Base-by-base conservation (phyloP, 805 yeast species). In the Vanderwaltozyma tropicalis region DNA sequence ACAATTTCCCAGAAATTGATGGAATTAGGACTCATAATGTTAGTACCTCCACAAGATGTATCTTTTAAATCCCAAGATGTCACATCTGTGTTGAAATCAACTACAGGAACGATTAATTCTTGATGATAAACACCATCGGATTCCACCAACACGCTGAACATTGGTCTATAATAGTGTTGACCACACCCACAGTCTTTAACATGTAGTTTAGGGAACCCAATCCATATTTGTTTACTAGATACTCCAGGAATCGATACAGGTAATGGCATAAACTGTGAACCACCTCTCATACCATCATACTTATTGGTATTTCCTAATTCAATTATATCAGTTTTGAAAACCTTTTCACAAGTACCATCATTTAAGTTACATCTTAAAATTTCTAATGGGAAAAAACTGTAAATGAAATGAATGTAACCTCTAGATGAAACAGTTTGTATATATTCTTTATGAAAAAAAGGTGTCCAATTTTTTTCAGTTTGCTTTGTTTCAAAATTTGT, bases 331-430 rank as follows among this genome's bases (percentile, higher is more conserved):
- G 39, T 42, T 28, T 42, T 39, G 33, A 42, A 43, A 17, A 43
- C 43, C 26, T 32, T 32, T 4, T 45, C 39, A 35, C 49, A 45
- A 25, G 20, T 19, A 9, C 49, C 49, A 31, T 45, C 46, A 27
- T 39, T 35, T 37, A 45, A 38, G 3, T 41, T 40, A 31, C 49
- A 45, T 28, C 39, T 41, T 25, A 45, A 35, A 15, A 45, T 39
- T 30, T 41, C 41, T 20, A 45, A 27, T 8, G 49, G 49, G 14
- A 35, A 33, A 33, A 34, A 43, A 11, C 34, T 35, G 33, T 43
- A 40, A 31, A 45, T 38, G 30, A 45, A 43, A 26, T 43, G 44
- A 21, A 45, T 31, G 26, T 26, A 40, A 17, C 49, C 49, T 26
- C 42, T 43, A 11, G 52, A 61, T 6, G 45, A 34, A 2, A 54